A percentile compares a stretch with the other conserved stretches of the same genome.
phyloP scores from a whole-genome alignment of 2,329 filamentous ascomycete species.

The Aspergillus tubingensis region DNA sequence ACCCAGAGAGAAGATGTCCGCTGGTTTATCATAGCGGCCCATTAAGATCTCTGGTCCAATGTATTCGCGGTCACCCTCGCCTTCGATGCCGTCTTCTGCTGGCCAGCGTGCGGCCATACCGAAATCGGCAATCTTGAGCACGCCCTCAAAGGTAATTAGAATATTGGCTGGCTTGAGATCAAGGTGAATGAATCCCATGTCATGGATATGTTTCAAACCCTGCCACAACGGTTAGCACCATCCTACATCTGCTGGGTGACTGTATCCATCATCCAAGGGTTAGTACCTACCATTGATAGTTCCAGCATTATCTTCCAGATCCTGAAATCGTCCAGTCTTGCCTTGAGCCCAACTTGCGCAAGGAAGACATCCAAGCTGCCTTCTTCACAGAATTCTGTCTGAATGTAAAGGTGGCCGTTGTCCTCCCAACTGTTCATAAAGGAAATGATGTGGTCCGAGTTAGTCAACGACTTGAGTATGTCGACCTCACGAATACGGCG shows the following conservation, averaged over 20 bases:
- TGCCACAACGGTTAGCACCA: constrained; percentile 40
- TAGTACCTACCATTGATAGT: constrained; percentile 66
- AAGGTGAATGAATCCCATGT: constrained; percentile 75
- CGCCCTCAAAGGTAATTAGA: constrained; percentile 66
- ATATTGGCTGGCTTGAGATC: constrained; percentile 68
- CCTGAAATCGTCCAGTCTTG: constrained; percentile 90
- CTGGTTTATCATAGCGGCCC: constrained; percentile 83
- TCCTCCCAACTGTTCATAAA: constrained; percentile 88
- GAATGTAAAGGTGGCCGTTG: constrained; percentile 84
- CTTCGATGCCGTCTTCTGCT: constrained; percentile 73
- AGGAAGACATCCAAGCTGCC: constrained; percentile 88
- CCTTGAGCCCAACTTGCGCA: constrained; percentile 76
- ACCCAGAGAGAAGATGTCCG: constrained; percentile 91
- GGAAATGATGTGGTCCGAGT: constrained; percentile 81
- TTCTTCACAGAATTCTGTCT: constrained; percentile 95
- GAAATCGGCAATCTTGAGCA: constrained; percentile 68
- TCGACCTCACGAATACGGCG: constrained; percentile 81
- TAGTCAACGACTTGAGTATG: constrained; percentile 72
- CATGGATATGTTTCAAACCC: constrained; percentile 88
- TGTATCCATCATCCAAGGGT: not conserved
- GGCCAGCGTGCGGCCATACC: constrained; percentile 77
- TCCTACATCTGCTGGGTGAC: not conserved
- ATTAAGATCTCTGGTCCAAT: constrained; percentile 90
- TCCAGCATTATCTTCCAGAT: constrained; percentile 98
- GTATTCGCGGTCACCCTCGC: constrained; percentile 94